Evolutionary conservation across 176 grass and related monocot genomes (phyloP).

Genomic region (Oryza longistaminata): DNA sequence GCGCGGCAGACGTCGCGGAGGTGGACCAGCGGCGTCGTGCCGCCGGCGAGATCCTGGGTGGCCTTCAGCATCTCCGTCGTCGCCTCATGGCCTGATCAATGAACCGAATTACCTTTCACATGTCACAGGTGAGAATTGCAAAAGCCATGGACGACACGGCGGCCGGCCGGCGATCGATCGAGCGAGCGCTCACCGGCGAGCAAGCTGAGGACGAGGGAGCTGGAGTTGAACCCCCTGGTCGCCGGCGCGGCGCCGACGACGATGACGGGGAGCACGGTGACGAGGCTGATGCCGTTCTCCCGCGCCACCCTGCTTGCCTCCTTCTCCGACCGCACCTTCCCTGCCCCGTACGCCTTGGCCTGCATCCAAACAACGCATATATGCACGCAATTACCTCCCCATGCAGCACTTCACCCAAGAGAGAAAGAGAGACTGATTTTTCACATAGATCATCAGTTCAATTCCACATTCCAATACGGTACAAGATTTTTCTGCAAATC

Average conservation of each 20-base stretch:
- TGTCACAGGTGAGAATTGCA: background rate
- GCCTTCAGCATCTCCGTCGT: constrained; percentile 11
- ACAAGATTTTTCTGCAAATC: too few species aligned
- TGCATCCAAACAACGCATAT: background rate
- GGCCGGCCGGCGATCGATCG: background rate
- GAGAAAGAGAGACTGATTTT: too few species aligned
- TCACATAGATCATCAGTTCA: too few species aligned
- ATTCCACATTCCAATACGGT: too few species aligned
- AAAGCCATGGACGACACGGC: background rate
- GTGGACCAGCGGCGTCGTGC: constrained; percentile 3
- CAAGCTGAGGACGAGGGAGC: constrained; percentile 36
- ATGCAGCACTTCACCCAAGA: too few species aligned
- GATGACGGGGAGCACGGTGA: constrained; percentile 38
- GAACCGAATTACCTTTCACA: background rate
- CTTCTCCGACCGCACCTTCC: constrained; percentile 53
- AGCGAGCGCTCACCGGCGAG: constrained; percentile 36
- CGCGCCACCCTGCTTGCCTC: constrained; percentile 44
- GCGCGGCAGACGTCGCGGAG: constrained; percentile 47
- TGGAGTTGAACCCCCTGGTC: background rate
- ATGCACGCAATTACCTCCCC: background rate
- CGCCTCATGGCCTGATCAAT: constrained; percentile 32
- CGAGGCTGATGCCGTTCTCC: constrained; percentile 59
- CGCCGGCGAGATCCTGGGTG: background rate
- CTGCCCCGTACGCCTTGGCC: background rate
- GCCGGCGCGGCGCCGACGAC: constrained; percentile 35